phyloP scores from a whole-genome alignment of 1,139 yeast genomes.

The Diutina rugosa region DNA sequence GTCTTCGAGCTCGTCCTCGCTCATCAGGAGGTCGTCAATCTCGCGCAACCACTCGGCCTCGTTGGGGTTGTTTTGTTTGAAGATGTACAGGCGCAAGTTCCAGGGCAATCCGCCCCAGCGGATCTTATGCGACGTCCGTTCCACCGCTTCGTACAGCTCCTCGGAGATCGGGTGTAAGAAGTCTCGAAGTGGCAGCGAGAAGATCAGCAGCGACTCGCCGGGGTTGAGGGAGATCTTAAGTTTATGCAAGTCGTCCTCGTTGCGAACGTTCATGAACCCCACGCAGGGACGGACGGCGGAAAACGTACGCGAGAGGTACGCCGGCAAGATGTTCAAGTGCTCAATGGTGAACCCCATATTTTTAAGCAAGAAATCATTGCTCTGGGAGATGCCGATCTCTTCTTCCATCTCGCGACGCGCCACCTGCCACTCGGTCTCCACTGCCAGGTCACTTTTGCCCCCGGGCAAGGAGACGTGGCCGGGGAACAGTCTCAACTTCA shows the following conservation, averaged over 20 bases:
- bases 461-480: conserved; percentile 90
- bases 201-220: conserved; percentile 58
- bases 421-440: conserved; percentile 58
- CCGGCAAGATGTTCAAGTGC: conserved; percentile 49
- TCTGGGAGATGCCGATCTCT: conserved; percentile 63
- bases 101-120: conserved; percentile 66
- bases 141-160: conserved; percentile 29
- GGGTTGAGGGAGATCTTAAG: conserved; percentile 42
- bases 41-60: conserved; percentile 55
- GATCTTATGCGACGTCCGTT: conserved; percentile 24
- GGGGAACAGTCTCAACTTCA: conserved; percentile 56
- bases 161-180: conserved; percentile 32
- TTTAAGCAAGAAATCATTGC: conserved; percentile 28
- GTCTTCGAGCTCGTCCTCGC: conserved; percentile 28
- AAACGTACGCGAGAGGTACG: conserved; percentile 67
- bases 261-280: conserved; percentile 37
- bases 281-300: conserved; percentile 76
- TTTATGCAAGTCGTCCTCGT: conserved; percentile 13
- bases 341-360: conserved; percentile 44
- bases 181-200: conserved; percentile 57
- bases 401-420: conserved; percentile 78
- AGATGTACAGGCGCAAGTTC: conserved; percentile 48
- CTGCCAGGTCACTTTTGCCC: conserved; percentile 60
- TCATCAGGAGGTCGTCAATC: conserved; percentile 40
- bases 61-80: conserved; percentile 38